Conservation (phyloP, 2,329 filamentous ascomycete genomes). For the Aureobasidium vineae region DNA sequence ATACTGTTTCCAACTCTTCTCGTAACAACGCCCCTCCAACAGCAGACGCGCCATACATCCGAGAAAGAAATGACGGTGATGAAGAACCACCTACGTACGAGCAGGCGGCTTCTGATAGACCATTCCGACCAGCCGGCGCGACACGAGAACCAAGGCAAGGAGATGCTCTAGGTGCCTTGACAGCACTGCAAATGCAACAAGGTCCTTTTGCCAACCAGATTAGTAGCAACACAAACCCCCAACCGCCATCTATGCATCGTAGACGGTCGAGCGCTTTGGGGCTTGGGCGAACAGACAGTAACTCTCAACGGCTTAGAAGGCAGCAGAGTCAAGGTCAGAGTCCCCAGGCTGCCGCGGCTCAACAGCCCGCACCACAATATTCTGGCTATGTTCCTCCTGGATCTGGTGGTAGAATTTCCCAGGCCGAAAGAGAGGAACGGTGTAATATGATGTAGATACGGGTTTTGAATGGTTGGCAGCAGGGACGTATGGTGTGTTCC, state of each 20-base stretch:
- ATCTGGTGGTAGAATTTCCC: conserved; percentile 8
- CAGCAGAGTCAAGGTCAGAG: conserved; percentile 17
- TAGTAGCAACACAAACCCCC: background rate
- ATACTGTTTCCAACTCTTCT: conserved; percentile 34
- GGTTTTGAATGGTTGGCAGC: background rate
- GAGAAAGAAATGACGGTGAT: conserved; percentile 28
- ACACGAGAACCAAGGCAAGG: conserved; percentile 36
- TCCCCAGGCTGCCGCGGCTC: background rate
- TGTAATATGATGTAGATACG: conserved; percentile 17
- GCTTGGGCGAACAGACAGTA: background rate
- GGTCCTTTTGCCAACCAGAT: conserved; percentile 27
- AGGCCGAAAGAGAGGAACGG: conserved; percentile 18
- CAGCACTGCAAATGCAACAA: conserved; percentile 37
- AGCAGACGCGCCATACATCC: conserved; percentile 26
- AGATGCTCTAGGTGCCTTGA: conserved; percentile 38
- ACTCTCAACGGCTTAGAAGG: conserved; percentile 17
- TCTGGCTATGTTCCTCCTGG: conserved; percentile 25
- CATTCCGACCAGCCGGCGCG: conserved; percentile 46
- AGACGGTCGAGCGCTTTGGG: conserved; percentile 15
- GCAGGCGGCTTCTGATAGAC: conserved; percentile 58
- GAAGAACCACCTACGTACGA: conserved; percentile 63
- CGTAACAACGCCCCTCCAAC: conserved; percentile 30
- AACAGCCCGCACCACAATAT: conserved; percentile 9
- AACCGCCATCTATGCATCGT: conserved; percentile 16
- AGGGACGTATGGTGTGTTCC: background rate